Evolutionary conservation across 2,329 filamentous ascomycete genomes (phyloP), one percentile per base, ranked within the genome.

Genomic region (Fusarium sororula): DNA sequence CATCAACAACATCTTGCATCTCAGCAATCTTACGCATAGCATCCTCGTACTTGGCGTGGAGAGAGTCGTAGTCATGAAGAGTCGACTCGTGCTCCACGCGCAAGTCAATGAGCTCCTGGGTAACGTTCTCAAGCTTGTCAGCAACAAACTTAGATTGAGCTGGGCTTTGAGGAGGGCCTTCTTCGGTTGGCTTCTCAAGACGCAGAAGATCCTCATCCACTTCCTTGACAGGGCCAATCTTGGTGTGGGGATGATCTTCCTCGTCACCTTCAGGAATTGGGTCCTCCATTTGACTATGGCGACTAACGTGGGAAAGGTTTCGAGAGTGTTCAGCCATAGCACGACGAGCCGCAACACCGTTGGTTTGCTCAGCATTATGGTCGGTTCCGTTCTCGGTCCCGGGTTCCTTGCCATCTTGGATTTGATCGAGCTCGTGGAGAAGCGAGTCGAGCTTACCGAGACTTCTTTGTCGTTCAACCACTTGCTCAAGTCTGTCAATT

Each of bases 401-500:
- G 4, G 79, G 73, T 18, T 82, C 80, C 66, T 86, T 86, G 35
- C 84, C 85, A 64, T 91, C 89, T 58, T 93, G 91, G 56, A 94
- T 90, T 72, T 92, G 88, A 78, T 98, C 96, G 15, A 98, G 89
- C 79, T 99, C 96, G 76, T 97, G 92, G 1, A 99, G 89, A 13
- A 99, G 88, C 60, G 93, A 97, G 80, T 99, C 96, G 7, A 99
- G 89, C 82, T 98, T 97, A 45, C 96, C 96, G 7, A 99, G 90
- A 81, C 95, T 98, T 68, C 96, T 90, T 82, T 99, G 96, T 55
- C 97, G 93, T 82, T 98, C 96, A 58, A 99, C 91, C 13, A 99
- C 94, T 82, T 98, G 94, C 82, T 98, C 96, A 18, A 99, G 87
- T 39, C 96, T 91, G 79, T 98, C 94, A 72, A 99, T 94, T 80